Evolutionary conservation across 345 rosid genomes (phyloP).

Genomic region (Bruguiera sexangula): DNA sequence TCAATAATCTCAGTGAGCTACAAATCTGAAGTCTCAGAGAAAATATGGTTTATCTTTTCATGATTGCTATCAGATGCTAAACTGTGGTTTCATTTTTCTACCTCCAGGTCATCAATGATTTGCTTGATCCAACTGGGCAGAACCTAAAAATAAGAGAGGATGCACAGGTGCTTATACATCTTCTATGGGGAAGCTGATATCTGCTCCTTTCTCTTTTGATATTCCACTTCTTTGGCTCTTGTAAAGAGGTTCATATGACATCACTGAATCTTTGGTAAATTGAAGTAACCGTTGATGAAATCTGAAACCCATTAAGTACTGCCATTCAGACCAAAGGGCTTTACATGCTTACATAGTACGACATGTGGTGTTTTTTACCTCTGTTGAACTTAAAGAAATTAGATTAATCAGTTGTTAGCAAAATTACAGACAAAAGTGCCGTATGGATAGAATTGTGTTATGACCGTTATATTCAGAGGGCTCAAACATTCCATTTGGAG

Average conservation of each 20-base stretch:
- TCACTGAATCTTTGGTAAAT: background rate
- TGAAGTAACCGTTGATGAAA: background rate
- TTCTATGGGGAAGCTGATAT: background rate
- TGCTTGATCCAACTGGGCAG: slow-evolving; percentile 83
- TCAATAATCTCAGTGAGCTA: background rate
- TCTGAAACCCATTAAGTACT: background rate
- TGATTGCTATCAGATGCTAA: slow-evolving; percentile 2
- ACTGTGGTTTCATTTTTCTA: background rate
- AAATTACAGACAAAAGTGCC: background rate
- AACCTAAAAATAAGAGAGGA: slow-evolving; percentile 92
- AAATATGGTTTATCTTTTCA: background rate
- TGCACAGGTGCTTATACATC: slow-evolving; percentile 53
- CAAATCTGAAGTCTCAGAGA: background rate
- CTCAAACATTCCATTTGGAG: too few relatives aligned
- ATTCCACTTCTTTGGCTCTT: background rate
- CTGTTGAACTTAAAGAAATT: background rate
- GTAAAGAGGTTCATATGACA: background rate
- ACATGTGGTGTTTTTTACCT: background rate
- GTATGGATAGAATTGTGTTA: background rate
- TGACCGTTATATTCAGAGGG: background rate
- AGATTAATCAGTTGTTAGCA: too few relatives aligned
- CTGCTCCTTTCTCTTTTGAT: slow-evolving; percentile 2
- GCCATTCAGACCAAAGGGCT: background rate
- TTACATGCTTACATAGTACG: background rate
- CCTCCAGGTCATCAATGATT: slow-evolving; percentile 82